Evolutionary conservation across 176 grass and related monocot genomes (phyloP), one percentile per base, ranked within the genome.

Genomic region (Phyllostachys edulis): DNA sequence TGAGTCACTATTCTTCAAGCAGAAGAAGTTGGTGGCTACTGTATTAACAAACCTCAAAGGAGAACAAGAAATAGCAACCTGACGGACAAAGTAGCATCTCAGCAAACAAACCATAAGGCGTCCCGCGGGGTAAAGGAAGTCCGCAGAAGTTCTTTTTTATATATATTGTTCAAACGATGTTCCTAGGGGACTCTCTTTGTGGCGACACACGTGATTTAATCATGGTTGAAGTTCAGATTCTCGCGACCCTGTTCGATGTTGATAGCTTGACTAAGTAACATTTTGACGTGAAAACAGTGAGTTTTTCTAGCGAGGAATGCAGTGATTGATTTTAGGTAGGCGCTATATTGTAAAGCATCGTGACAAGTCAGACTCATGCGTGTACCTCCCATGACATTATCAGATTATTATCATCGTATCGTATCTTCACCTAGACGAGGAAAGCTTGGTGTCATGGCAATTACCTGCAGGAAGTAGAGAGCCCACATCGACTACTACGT

Each of bases 21-120:
- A 23, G 45, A n/a, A 16, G 9, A 65, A 39, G 50, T 75, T 73
- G 87, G 68, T 84, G 67, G 59, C 27, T 26, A 59, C 87, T 67
- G 39, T 65, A 29, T 78, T 59, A 75, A 75, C 18, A n/a, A 57
- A 23, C 2, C 49, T 23, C 8, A 55, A 13, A n/a, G 8, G 49
- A 50, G 0, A 74, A 34, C 47, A 36, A 52, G 26, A 34, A 51
- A 12, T 54, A 73, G 36, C 46, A 44, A 6, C 26, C 2, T 24
- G 67, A 27, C 11, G 59, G 6, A 15, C 11, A 15, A 63, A 15
- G 24, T 73, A 9, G n/a, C n/a, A 24, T 24, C 9, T 73, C 24
- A 32, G 70, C 27, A 51, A 47, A 71, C 20, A 8, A 56, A 21
- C 18, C 6, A 54, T 7, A 20, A 18, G 17, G 16, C 16, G 50